phyloP scores from a whole-genome alignment of 331 rosid genomes.

The Saraca asoca region DNA sequence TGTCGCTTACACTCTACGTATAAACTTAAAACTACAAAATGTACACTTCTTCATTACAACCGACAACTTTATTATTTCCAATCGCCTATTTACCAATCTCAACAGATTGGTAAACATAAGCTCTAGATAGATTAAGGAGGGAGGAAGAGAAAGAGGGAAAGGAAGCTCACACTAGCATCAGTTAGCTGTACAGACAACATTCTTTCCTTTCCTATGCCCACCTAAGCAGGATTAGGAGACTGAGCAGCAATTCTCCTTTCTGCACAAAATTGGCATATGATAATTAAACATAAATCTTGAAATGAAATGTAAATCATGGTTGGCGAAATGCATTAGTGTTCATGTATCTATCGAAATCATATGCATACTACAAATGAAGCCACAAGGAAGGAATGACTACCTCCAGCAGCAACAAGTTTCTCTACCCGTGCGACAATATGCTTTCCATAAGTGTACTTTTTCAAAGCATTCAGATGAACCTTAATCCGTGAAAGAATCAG shows the following conservation, averaged over 20 bases:
- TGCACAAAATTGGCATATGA: conserved; percentile 45
- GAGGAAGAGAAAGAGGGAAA: conserved; percentile 32
- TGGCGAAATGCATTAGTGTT: neutral
- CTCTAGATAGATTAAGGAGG: conserved; percentile 50
- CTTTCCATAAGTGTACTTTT: conserved; percentile 93
- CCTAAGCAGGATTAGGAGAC: conserved; percentile 69
- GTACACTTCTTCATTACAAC: conserved; percentile 82
- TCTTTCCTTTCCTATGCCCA: conserved; percentile 57
- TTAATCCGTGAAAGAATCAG: conserved; percentile 87
- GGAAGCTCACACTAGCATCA: conserved; percentile 77
- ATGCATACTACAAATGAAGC: neutral
- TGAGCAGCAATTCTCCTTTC: conserved; percentile 99
- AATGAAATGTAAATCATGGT: neutral
- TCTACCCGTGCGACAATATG: conserved; percentile 98
- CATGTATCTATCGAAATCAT: neutral
- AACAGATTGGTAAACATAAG: conserved; percentile 44
- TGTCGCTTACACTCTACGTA: conserved; percentile 68
- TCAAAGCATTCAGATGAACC: conserved; percentile 94
- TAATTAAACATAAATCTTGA: neutral
- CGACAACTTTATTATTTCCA: conserved; percentile 69
- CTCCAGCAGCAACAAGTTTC: conserved; percentile 99
- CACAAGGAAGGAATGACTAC: conserved; percentile 38
- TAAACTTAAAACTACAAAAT: conserved; percentile 82
- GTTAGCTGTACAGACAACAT: conserved; percentile 90
- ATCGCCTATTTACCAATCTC: conserved; percentile 47